Conservation (phyloP, 129 eudicot genomes). For the Helianthus tuberosus region DNA sequence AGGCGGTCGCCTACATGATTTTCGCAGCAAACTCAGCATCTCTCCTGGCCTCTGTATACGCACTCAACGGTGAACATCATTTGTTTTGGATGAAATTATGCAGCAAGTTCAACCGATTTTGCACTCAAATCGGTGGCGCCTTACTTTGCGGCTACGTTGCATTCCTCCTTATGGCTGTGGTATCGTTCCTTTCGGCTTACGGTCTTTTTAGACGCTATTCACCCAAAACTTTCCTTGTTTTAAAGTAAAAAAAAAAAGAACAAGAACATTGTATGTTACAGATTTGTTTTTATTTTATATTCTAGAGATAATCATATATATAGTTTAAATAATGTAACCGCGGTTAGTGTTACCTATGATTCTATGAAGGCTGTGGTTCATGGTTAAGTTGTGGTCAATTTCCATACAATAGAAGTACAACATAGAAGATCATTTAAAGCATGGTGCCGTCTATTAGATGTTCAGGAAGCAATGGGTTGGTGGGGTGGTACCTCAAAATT, state of each 20-base stretch:
- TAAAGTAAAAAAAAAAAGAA: constrained; percentile 32
- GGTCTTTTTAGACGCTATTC: constrained; percentile 66
- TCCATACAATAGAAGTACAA: constrained; percentile 18
- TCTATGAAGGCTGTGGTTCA: neutral
- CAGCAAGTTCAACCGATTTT: constrained; percentile 57
- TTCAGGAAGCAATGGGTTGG: constrained; percentile 24
- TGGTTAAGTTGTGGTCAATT: constrained; percentile 35
- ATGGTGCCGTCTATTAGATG: constrained; percentile 16
- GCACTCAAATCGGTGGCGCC: constrained; percentile 66
- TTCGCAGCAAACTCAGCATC: constrained; percentile 55
- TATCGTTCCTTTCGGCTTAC: constrained; percentile 59
- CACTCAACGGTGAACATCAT: constrained; percentile 41
- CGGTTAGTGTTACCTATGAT: constrained; percentile 35
- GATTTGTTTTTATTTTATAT: neutral
- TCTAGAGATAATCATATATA: neutral
- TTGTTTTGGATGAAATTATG: constrained; percentile 75
- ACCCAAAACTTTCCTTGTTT: constrained; percentile 47
- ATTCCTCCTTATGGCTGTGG: constrained; percentile 38
- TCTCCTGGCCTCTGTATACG: constrained; percentile 34
- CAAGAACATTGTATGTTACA: neutral
- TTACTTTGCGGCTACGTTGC: constrained; percentile 47
- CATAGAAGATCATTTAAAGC: constrained; percentile 28
- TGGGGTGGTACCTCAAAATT: neutral
- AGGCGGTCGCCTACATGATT: constrained; percentile 55
- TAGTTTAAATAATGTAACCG: constrained; percentile 15